Evolutionary conservation across 305 asterid species (phyloP), one percentile per base, ranked within the genome.

Genomic region (Fraxinus ornus): DNA sequence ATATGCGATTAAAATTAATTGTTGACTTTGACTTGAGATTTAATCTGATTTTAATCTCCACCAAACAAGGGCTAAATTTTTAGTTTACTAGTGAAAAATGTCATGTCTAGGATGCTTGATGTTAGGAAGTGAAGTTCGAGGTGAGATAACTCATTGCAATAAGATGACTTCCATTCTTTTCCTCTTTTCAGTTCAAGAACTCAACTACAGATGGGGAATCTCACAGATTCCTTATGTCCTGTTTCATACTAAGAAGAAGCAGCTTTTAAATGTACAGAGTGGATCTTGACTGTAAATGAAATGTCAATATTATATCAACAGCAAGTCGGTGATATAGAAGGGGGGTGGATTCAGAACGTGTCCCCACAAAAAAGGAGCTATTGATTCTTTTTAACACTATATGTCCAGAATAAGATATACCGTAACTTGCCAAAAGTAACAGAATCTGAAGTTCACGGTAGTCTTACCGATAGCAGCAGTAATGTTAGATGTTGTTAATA

Each of bases 381-480:
- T 36, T 17, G 64, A 19, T 47, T 21, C 36, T 47, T 49, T 55
- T 55, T n/a, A 79, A 41, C 64, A 3, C 79, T 17, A 4, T n/a
- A 9, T 35, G 22, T 60, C 47, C 37, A 21, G 49, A 64, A 57
- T 17, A 22, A 68, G 21, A 70, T 39, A 76, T 36, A 32, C 47
- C 1, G 15, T 37, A 72, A 41, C 70, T 24, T 24, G 21, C 2
- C 30, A 39, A 79, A 26, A 75, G 75, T 30, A 70, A 70, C 75
- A 70, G 75, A 13, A 70, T 70, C 75, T 30, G 72, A 37, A 13
- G 78, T 52, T 17, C 75, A 70, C 3, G 1, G 1, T 28, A 79
- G 68, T 79, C 92, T 85, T 93, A 95, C 98, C 99, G 78, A 95
- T 95, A 68, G 99, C 99, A 87, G 98, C 93, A 35, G 98, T 93